A percentile compares a stretch with the other conserved stretches of the same genome.
Conservation (phyloP, 192 early-diverging fungal genomes). For the Linnemannia exigua region DNA sequence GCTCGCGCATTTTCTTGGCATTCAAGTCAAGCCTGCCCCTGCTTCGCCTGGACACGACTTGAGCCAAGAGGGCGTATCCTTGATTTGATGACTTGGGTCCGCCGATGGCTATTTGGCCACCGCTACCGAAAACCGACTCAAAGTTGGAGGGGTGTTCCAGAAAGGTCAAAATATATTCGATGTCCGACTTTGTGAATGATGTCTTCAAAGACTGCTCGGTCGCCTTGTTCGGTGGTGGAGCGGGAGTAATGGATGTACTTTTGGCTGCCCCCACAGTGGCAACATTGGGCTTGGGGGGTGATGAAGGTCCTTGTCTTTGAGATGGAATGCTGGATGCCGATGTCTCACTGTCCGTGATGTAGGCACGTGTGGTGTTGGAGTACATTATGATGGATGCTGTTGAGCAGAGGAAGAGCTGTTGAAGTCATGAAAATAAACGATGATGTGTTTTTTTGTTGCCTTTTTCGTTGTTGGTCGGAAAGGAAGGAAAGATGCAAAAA, state of each 20-base stretch:
- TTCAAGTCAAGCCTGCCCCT: constrained; percentile 24
- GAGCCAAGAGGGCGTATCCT: constrained; percentile 14
- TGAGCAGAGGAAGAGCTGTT: not conserved
- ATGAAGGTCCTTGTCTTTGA: not conserved
- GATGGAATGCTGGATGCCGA: not conserved
- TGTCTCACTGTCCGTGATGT: not conserved
- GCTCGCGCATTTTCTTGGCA: constrained; percentile 14
- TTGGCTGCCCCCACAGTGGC: no score
- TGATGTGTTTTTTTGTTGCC: no score
- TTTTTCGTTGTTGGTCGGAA: no score
- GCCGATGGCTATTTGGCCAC: constrained; percentile 2
- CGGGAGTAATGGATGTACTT: not conserved
- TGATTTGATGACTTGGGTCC: constrained; percentile 1
- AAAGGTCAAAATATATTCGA: constrained; percentile 21
- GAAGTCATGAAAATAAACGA: not conserved
- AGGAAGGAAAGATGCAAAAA: no score
- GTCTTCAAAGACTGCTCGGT: not conserved
- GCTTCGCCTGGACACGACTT: constrained; percentile 6
- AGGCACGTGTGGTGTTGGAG: not conserved
- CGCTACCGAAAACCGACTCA: not conserved
- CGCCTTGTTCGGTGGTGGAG: not conserved
- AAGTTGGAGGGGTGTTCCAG: constrained; percentile 31
- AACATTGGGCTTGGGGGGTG: not conserved
- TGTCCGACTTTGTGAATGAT: constrained; percentile 13
- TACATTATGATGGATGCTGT: not conserved